A percentile compares a stretch with the other conserved stretches of the same genome.
phyloP scores from a whole-genome alignment of 106 monocot genomes.

The Narthecium ossifragum region DNA sequence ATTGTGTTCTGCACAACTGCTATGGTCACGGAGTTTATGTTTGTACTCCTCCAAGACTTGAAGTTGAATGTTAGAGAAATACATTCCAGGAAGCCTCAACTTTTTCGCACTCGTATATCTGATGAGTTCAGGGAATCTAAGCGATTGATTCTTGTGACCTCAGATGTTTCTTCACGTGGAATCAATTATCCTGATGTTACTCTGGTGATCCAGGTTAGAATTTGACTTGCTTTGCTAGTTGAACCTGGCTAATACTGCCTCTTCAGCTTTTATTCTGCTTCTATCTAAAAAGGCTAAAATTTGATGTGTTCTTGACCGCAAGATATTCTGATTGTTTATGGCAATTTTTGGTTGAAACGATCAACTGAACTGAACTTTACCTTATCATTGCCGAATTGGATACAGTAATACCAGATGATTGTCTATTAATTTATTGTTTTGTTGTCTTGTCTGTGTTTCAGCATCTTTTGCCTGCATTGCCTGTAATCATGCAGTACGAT shows the following conservation, averaged over 20 bases:
- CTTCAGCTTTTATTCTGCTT: too few relatives aligned
- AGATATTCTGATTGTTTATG: too few relatives aligned
- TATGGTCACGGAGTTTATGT: conserved; percentile 73
- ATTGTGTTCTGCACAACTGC: conserved; percentile 91
- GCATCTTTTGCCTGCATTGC: too few relatives aligned
- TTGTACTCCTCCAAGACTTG: conserved; percentile 60
- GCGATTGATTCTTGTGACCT: conserved; percentile 76
- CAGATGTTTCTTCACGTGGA: conserved; percentile 85
- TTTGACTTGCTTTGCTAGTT: background rate
- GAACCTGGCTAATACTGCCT: background rate
- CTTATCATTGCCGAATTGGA: too few relatives aligned
- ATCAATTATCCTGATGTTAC: conserved; percentile 97
- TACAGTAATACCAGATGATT: too few relatives aligned
- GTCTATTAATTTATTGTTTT: too few relatives aligned
- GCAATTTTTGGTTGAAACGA: too few relatives aligned
- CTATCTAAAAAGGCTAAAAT: too few relatives aligned
- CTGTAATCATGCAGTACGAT: too few relatives aligned
- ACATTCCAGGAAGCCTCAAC: conserved; percentile 90
- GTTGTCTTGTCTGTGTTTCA: too few relatives aligned
- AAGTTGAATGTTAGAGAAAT: conserved; percentile 93
- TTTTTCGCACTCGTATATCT: conserved; percentile 75
- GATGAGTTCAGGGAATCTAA: conserved; percentile 84
- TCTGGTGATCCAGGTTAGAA: conserved; percentile 81
- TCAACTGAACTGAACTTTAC: too few relatives aligned
- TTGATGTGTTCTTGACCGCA: too few relatives aligned